Base-by-base conservation (phyloP, 2,329 filamentous ascomycete genomes). In the Ceratocystis colombiana region DNA sequence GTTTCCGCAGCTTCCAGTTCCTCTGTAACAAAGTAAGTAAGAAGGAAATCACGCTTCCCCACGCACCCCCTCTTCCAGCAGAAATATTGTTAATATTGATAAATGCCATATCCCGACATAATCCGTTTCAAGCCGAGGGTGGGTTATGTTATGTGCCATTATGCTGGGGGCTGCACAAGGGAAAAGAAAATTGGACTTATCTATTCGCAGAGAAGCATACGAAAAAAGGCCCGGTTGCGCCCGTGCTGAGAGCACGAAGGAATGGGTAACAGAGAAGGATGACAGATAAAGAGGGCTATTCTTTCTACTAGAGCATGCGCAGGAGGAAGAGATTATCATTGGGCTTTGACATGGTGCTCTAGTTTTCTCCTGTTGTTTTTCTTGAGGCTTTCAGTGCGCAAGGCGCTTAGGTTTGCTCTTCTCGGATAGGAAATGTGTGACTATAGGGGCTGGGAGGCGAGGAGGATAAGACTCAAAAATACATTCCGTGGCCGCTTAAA, bases 261-360 rank as follows among this genome's bases (percentile, higher is more conserved):
- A 59, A 33, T 33, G 15, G 15, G 22, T 30, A 59, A 17, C 28
- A 59, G 53, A 59, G 53, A 59, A 59, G 53, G 53, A 59, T 59
- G 53, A 33, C 53, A 59, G 53, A 59, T 59, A 59, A 33, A 59
- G 53, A 59, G 28, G 53, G 28, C 53, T 59, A 59, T 59, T 59
- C 53, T 37, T 59, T 25, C 53, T 25, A n/a, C 53, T 59, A 37
- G 53, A n/a, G 53, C 28, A 20, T 59, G 25, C 15, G 5, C 17
- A 30, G 5, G 33, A 30, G 28, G 28, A 33, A 12, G 53, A 7
- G 28, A 15, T 30, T 12, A 15, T 33, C 22, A 12, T 59, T 59
- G 53, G 53, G 53, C 53, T 33, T 57, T 28, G 48, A 50, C 48
- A 50, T 22, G 22, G n/a, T 22, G n/a, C 45, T 48, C 3, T n/a